Evolutionary conservation across 495 filamentous ascomycete genomes (phyloP), one percentile per base, ranked within the genome.

Genomic region (Penicillium canariense): DNA sequence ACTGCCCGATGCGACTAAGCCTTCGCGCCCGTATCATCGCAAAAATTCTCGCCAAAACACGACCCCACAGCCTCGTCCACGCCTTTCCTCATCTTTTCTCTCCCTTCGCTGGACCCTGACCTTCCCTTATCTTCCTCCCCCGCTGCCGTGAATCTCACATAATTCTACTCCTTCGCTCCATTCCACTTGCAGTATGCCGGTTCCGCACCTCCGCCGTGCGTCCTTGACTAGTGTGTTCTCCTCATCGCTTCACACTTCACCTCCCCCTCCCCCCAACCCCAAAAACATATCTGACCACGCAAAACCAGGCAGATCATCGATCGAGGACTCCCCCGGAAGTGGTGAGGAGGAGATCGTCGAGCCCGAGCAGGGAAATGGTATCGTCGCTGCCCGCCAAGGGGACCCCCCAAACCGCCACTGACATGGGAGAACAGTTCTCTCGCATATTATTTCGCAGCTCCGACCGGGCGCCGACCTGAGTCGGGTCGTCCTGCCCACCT

Each of bases 401-500:
- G 27, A 31, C 52, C 11, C 32, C 30, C 31, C 42, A 9, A 18
- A n/a, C 40, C 28, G 32, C 18, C 34, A 36, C 54, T 32, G 22
- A 36, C 45, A 5, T 17, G n/a, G 20, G 5, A 27, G 12, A 2
- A 22, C 58, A 95, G 90, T 96, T 62, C 84, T 96, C 59, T 87
- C 83, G 50, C 91, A 97, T 72, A 96, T 99, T 71, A 97, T 99
- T 55, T 96, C 91, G 34, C 95, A 97, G 75, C 79, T 99, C 43
- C 85, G 94, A 56, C 94, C 95, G 30, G 94, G 94, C 52, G 94
- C 94, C 50, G 94, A 99, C 68, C 77, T 99, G 54, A 96, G 90
- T 72, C 84, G 92, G 60, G 92, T 99, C 50, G 91, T 91, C 26
- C 76, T 99, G 54, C 94, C 94, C 25, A 99, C 94, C 30, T 99